Conservation (phyloP, 257 asterid species). For the Solanum neorickii region DNA sequence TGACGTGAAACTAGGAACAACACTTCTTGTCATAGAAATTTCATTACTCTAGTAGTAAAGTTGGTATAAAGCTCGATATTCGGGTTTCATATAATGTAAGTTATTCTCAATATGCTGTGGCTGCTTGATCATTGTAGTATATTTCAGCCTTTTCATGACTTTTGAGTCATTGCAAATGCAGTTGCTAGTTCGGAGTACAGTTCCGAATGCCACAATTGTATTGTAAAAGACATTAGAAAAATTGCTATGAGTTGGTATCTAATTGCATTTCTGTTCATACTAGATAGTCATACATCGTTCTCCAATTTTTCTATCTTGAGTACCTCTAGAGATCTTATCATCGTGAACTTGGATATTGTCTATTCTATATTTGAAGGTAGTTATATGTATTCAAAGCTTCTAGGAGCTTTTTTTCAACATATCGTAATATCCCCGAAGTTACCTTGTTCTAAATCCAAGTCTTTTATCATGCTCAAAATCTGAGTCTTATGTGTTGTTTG, state of each 20-base stretch:
- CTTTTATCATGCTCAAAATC: neutral
- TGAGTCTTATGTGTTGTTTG: slow-evolving; percentile 4
- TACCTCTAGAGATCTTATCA: neutral
- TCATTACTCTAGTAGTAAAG: neutral
- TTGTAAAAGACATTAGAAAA: neutral
- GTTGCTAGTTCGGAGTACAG: neutral
- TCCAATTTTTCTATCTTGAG: neutral
- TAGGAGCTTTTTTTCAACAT: neutral
- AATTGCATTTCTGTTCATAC: neutral
- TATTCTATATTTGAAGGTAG: neutral
- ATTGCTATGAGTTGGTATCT: neutral
- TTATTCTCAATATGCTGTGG: neutral
- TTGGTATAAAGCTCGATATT: neutral
- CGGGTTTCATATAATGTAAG: neutral
- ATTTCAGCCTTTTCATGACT: neutral
- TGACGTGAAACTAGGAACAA: neutral
- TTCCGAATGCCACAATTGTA: neutral
- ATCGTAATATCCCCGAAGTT: neutral
- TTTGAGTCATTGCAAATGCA: neutral
- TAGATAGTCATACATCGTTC: neutral
- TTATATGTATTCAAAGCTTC: neutral
- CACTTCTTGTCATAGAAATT: neutral
- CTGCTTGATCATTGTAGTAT: neutral
- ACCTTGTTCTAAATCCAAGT: neutral
- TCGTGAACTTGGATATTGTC: neutral